Base-by-base conservation (phyloP, 192 early-diverging fungal genomes). In the Backusella luteola region DNA sequence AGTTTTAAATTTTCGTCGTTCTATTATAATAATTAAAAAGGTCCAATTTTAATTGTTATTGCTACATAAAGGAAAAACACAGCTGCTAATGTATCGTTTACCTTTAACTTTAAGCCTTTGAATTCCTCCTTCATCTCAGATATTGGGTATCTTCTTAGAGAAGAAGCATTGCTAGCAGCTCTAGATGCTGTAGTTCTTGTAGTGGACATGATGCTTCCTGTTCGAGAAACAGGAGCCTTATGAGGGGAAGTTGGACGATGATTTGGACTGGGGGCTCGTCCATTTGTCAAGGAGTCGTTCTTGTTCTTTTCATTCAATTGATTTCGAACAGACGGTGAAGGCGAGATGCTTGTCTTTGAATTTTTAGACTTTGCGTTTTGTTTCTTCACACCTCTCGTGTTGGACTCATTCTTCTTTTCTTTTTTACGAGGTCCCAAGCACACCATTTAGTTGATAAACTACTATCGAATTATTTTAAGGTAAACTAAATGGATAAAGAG, bases 61-160 rank as follows among this genome's bases (percentile, higher is more conserved):
- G 23, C 3, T 63, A 29, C 6, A 36, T 21, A 32, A 32, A 32
- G 32, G 2, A 32, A 32, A 32, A 32, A 32, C 32, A 34, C 6
- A 9, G 15, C 21, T 19, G 15, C 15, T 17, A 68, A 35, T 17
- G 6, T 11, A 11, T 32, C 32, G 23, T 0, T 53, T 35, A 82
- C 80, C 80, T 78, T 82, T 38, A 69, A 35, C 66, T 82, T 82
- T n/a, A 82, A 73, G 0, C 34, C 69, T 42, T 82, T 77, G 39
- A 82, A 75, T 42, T 82, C 80, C 41, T 77, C 73, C 17, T 77
- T 66, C 80, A 82, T 82, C 63, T 78, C 73, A 14, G 80, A 66
- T 26, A 82, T 74, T n/a, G 80, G 80, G 8, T 66, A 74, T 35
- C 32, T 80, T 41, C 68, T 63, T 73, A 34, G 66, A 34, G 32